These are phyloP conservation scores for Fremontodendron californicum DNA, from an alignment of 345 rosid genomes.

Conservation along the genomic window DNA sequence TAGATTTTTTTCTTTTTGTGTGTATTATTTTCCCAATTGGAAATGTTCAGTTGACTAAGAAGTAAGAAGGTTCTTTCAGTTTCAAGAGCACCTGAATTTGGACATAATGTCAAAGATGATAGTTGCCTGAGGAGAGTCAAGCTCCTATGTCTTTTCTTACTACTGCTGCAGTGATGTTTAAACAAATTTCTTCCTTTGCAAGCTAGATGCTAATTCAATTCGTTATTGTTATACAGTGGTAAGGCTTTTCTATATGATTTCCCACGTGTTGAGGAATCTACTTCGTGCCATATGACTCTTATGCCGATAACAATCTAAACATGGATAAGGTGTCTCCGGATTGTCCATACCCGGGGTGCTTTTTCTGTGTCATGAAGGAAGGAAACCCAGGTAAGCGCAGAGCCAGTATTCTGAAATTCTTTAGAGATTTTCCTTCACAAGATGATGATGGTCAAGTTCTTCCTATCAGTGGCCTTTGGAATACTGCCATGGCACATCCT, in stretches of 20 bases:
- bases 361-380: conserved; percentile 99
- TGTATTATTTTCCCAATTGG: not conserved
- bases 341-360: conserved; percentile 98
- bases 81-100: not conserved
- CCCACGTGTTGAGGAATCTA: not conserved
- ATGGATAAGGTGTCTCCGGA: conserved; percentile 86
- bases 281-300: conserved; percentile 16
- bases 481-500: conserved; percentile 99
- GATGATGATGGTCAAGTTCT: conserved; percentile 98
- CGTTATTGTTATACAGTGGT: conserved; percentile 13
- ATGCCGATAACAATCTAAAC: conserved; percentile 1
- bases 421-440: conserved; percentile 89
- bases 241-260: conserved; percentile 4
- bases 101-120: not conserved
- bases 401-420: conserved; percentile 85
- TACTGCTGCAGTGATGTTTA: not conserved
- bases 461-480: conserved; percentile 99
- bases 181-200: not conserved
- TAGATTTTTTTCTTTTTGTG: not conserved
- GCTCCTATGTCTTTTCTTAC: not conserved
- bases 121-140: not conserved
- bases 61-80: not conserved
- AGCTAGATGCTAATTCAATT: not conserved
- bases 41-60: not conserved
- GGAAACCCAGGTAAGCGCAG: conserved; percentile 94